A percentile compares a stretch with the other conserved stretches of the same genome.
phyloP scores from a whole-genome alignment of 2,329 filamentous ascomycete species.

The Neocucurbitaria cava region DNA sequence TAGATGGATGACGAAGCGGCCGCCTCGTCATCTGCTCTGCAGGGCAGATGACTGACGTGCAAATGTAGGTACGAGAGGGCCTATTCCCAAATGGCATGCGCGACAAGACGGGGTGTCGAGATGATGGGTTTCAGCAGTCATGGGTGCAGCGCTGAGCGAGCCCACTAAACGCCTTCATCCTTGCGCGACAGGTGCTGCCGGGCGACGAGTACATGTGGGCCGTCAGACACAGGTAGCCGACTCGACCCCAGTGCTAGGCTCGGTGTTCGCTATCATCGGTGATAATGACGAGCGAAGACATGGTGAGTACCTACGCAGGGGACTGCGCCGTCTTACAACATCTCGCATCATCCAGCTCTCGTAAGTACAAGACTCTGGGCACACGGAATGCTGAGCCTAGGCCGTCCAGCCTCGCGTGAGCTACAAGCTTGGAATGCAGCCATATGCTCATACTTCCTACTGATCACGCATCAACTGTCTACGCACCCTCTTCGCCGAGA shows the following conservation, averaged over 20 bases:
- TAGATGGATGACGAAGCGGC: conserved; percentile 31
- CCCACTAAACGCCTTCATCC: background rate
- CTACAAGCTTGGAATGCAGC: conserved; percentile 14
- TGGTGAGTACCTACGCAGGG: conserved; percentile 20
- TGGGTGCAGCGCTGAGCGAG: conserved; percentile 18
- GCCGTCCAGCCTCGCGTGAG: conserved; percentile 17
- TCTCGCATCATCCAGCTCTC: conserved; percentile 20
- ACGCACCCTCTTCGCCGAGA: conserved; percentile 7
- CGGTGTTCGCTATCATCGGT: conserved; percentile 22
- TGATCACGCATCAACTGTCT: conserved; percentile 12
- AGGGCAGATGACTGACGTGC: conserved; percentile 41
- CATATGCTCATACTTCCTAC: conserved; percentile 3
- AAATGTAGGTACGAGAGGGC: conserved; percentile 40
- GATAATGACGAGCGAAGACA: conserved; percentile 25
- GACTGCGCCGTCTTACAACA: conserved; percentile 17
- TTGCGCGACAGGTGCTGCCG: conserved; percentile 6
- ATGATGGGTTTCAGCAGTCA: conserved; percentile 43
- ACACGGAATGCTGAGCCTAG: conserved; percentile 18
- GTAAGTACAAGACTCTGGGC: conserved; percentile 26
- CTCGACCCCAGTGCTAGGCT: conserved; percentile 10
- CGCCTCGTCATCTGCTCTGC: conserved; percentile 43
- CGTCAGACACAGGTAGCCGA: conserved; percentile 14
- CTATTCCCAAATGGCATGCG: conserved; percentile 24
- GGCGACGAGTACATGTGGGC: background rate
- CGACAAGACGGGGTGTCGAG: conserved; percentile 19